Percentiles rank a stretch among this genome's conserved stretches.
phyloP scores from a whole-genome alignment of 805 yeast species.

The Pichia occidentalis region DNA sequence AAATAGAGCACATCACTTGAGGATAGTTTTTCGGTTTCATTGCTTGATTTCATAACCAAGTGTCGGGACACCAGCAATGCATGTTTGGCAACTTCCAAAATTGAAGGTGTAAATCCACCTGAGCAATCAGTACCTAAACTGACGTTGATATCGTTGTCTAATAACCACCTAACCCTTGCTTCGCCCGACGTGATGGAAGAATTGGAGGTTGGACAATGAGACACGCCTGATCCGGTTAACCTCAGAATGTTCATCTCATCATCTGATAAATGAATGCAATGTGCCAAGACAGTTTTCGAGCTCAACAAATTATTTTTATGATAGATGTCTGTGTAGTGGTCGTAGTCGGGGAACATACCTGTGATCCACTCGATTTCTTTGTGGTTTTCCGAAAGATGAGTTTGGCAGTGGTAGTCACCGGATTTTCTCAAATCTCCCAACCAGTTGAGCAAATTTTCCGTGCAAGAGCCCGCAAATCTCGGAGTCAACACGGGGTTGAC shows the following conservation, averaged over 20 bases:
- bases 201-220: constrained; percentile 93
- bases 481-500: constrained; percentile 83
- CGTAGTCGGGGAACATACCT: constrained; percentile 63
- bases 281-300: constrained; percentile 74
- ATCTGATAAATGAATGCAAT: constrained; percentile 70
- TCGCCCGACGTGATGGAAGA: constrained; percentile 86
- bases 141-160: constrained; percentile 63
- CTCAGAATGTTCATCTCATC: constrained; percentile 57
- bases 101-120: constrained; percentile 67
- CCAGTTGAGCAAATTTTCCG: constrained; percentile 51
- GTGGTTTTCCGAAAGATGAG: constrained; percentile 82
- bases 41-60: constrained; percentile 48
- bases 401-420: constrained; percentile 64
- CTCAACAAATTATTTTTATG: constrained; percentile 54
- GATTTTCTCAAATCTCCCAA: constrained; percentile 53
- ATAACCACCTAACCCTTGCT: constrained; percentile 67
- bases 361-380: constrained; percentile 70
- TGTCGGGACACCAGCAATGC: constrained; percentile 69
- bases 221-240: constrained; percentile 55
- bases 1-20: constrained; percentile 69
- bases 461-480: constrained; percentile 87
- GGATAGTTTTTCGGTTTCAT: constrained; percentile 44
- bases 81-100: constrained; percentile 59
- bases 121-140: constrained; percentile 78
- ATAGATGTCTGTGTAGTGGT: constrained; percentile 72